Evolutionary conservation across 2,329 filamentous ascomycete genomes (phyloP), one percentile per base, ranked within the genome.

Genomic region (Phoma herbarum): DNA sequence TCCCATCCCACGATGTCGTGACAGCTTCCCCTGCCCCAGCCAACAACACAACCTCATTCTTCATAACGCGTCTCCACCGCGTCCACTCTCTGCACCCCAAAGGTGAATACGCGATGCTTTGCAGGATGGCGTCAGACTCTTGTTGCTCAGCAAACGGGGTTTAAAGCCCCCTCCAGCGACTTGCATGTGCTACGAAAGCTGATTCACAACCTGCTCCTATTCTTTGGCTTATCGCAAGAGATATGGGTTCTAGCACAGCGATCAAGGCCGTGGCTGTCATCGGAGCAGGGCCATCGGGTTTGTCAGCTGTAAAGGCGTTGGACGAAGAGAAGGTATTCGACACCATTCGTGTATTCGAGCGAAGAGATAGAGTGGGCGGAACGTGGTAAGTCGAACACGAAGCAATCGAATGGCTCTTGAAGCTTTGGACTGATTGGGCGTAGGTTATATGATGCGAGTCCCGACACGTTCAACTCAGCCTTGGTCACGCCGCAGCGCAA

Each of bases 1-100:
- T n/a, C n/a, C 25, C 26, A 42, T 41, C 54, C 42, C 33, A 41
- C 35, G 26, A 51, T 57, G 54, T 57, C 47, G 54, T 47, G 47
- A 52, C 31, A 50, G 31, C 41, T 41, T 31, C 25, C 31, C 47
- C 47, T 46, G 33, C 42, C 35, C 22, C 16, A 35, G 39, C 54
- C 33, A 57, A 51, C 47, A 33, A 57, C 42, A 41, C 39, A 22
- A 46, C 31, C 54, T 42, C 20, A 26, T 23, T 12, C 18, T 12
- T 47, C 46, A 12, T 25, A 46, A 26, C 23, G n/a, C 10, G 46
- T 45, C 39, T 57, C 53, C 46, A 56, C 46, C 46, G 43, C 39
- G 18, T 51, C 25, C 20, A 35, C 16, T 35, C 16, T 35, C 31
- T 35, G 31, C 31, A 35, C 16, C 31, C 3, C 16, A 35, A 35